Evolutionary conservation across 2,329 filamentous ascomycete genomes (phyloP).

Genomic region (Ophiostoma perfectum): DNA sequence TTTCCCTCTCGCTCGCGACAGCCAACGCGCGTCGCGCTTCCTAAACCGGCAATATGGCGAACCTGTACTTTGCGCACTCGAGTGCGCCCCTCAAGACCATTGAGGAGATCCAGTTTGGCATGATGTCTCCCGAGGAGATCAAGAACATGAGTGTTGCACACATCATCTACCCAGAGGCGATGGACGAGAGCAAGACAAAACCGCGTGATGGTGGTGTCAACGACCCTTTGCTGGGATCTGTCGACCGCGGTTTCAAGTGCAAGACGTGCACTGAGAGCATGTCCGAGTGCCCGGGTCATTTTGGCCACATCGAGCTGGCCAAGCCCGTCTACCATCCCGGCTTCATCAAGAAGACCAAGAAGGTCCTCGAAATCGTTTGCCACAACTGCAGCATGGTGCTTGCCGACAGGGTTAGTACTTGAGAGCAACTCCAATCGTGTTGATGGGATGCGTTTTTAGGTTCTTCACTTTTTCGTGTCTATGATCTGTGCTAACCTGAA

Average conservation of each 20-base stretch:
- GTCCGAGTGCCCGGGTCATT: slow-evolving; percentile 94
- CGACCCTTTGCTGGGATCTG: slow-evolving; percentile 91
- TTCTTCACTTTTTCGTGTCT: slow-evolving; percentile 38
- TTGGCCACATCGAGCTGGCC: slow-evolving; percentile 96
- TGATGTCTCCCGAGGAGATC: slow-evolving; percentile 96
- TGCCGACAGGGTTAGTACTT: slow-evolving; percentile 92
- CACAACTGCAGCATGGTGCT: slow-evolving; percentile 98
- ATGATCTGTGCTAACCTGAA: slow-evolving; percentile 52
- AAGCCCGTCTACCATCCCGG: slow-evolving; percentile 92
- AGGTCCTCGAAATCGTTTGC: slow-evolving; percentile 96
- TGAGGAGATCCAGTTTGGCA: slow-evolving; percentile 97
- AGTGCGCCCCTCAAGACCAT: slow-evolving; percentile 95
- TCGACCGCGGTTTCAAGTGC: slow-evolving; percentile 92
- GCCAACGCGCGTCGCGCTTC: slow-evolving; percentile 10
- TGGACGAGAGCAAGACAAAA: slow-evolving; percentile 91
- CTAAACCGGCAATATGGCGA: slow-evolving; percentile 62
- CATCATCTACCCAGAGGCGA: slow-evolving; percentile 97
- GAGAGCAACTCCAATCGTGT: slow-evolving; percentile 19
- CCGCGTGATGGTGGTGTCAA: slow-evolving; percentile 90
- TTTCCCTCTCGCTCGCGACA: neutral
- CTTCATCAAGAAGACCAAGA: slow-evolving; percentile 99
- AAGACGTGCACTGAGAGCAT: slow-evolving; percentile 95
- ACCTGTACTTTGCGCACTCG: slow-evolving; percentile 83
- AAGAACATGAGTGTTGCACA: slow-evolving; percentile 97
- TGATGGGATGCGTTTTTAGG: slow-evolving; percentile 34